Conservation (phyloP, 768 basidiomycete genomes). For the Coprinopsis cinerea region DNA sequence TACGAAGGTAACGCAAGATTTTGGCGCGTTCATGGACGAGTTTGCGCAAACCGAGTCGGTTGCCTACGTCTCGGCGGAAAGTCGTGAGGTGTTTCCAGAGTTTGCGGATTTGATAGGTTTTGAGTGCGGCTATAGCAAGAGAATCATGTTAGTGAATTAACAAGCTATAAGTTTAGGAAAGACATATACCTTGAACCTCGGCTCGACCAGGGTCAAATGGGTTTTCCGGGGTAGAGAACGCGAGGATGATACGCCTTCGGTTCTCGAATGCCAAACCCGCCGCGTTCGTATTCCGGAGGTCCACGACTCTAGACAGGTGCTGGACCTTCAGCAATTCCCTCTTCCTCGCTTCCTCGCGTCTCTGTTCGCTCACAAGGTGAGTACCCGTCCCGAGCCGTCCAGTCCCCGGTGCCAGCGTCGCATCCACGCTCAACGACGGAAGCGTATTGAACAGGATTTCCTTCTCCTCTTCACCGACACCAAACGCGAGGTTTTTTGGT, state of each 20-base stretch:
- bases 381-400: background rate
- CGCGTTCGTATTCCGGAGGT: slow-evolving; percentile 85
- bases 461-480: slow-evolving; percentile 54
- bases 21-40: slow-evolving; percentile 83
- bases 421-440: slow-evolving; percentile 45
- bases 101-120: slow-evolving; percentile 82
- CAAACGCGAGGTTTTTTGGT: slow-evolving; percentile 57
- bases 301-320: slow-evolving; percentile 62
- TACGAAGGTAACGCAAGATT: slow-evolving; percentile 73
- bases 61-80: slow-evolving; percentile 71
- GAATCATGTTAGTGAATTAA: background rate
- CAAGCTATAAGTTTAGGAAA: background rate
- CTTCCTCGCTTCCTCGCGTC: slow-evolving; percentile 16
- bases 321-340: slow-evolving; percentile 39
- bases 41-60: slow-evolving; percentile 66
- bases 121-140: slow-evolving; percentile 62
- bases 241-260: slow-evolving; percentile 65
- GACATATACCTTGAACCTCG: slow-evolving; percentile 80
- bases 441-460: slow-evolving; percentile 61
- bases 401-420: slow-evolving; percentile 13
- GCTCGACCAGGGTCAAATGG: slow-evolving; percentile 74
- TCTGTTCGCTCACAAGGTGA: background rate
- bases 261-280: slow-evolving; percentile 86
- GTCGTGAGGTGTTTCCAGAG: slow-evolving; percentile 67
- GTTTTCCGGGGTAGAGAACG: slow-evolving; percentile 68